Base-by-base conservation (phyloP, 139 green algal species). In the Ostreobium quekettii region DNA sequence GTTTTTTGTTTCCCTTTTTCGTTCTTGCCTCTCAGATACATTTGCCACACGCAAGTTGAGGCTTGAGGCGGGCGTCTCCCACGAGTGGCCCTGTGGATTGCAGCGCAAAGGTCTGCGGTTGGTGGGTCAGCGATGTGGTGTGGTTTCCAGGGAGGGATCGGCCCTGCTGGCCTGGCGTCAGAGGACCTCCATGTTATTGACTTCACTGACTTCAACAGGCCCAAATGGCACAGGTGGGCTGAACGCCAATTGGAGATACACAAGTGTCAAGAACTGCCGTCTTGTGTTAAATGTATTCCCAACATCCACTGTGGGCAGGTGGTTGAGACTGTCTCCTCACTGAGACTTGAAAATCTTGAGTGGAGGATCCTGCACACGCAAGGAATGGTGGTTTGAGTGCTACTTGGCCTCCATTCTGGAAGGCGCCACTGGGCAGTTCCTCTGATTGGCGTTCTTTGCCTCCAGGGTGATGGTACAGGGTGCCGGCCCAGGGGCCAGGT, bases 141-240 rank as follows among this genome's bases (percentile, higher is more conserved):
- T 0, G 42, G 1, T 31, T 35, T 83, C 8, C 89, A 98, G 84
- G 93, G 92, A 28, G 90, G 93, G 29, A 96, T 96, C 49, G 92
- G 94, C 0, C 94, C 94, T 24, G 86, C 87, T 15, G 94, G 94
- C 1, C 78, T 99, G 8, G 91, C 94, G 0, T 86, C 86, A 0
- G 93, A 97, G 48, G 94, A 99, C 80, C 78, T 99, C 53, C 92
- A 98, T 82, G 94, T 99, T 15, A 85, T 99, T 3, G 94, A 99
- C 73, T 95, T 99, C 61, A 96, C 90, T 47, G 89, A 96, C 70
- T 79, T 86, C 42, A 80, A 90, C 2, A 77, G 81, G 26, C 93
- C 94, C 2, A 78, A 90, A 4, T 98, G 93, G 93, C 93, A 98
- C 80, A 91, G 86, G 86, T 90, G 49, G 0, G 73, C 11, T 1